Conservation (phyloP, 176 grass and related monocot genomes). For the Musa acuminata region DNA sequence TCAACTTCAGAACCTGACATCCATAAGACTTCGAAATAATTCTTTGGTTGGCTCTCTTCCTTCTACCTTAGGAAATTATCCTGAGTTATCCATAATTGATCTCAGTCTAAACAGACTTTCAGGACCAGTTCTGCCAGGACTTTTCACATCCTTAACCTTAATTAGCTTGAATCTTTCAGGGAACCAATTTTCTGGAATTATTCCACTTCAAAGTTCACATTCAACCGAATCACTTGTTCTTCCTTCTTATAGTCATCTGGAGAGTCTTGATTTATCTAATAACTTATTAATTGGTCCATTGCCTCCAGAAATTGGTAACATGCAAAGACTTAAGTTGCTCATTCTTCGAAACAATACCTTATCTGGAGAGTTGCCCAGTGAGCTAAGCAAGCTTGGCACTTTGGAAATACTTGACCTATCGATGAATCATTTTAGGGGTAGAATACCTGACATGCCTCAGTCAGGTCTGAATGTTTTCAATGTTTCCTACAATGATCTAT, state of each 20-base stretch:
- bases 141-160: constrained; percentile 55
- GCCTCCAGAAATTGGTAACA: constrained; percentile 70
- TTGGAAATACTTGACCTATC: constrained; percentile 80
- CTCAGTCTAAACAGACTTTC: constrained; percentile 67
- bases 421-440: constrained; percentile 63
- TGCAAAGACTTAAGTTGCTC: constrained; percentile 63
- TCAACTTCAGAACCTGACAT: constrained; percentile 64
- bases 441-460: constrained; percentile 73
- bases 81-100: constrained; percentile 61
- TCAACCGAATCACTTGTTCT: constrained; percentile 60
- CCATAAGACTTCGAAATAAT: constrained; percentile 69
- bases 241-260: constrained; percentile 50
- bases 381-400: constrained; percentile 57
- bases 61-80: constrained; percentile 70
- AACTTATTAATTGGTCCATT: constrained; percentile 63
- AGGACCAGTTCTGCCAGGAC: constrained; percentile 57
- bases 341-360: constrained; percentile 64
- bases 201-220: constrained; percentile 64
- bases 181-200: constrained; percentile 67
- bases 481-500: constrained; percentile 78
- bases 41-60: constrained; percentile 60
- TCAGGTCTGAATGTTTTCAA: constrained; percentile 52
- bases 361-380: constrained; percentile 65
- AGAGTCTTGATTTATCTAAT: constrained; percentile 70
- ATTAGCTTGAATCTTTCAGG: constrained; percentile 67